Evolutionary conservation across 345 rosid species (phyloP).

Genomic region (Acer saccharum): DNA sequence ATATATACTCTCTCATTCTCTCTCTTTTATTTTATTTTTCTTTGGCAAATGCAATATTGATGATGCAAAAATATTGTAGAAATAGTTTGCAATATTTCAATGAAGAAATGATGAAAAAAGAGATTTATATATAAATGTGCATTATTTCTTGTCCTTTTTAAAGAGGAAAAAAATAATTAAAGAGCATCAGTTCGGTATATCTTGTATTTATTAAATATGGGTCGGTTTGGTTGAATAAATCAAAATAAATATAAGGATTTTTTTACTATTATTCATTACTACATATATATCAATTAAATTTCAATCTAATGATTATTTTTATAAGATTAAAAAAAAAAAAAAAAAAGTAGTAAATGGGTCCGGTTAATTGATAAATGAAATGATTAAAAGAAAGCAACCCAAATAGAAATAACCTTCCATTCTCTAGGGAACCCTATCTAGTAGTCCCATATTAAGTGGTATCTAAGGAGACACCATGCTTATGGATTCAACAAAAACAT

Average conservation of each 20-base stretch:
- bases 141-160: conserved; percentile 8
- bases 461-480: conserved; percentile 5
- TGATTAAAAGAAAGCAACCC: neutral
- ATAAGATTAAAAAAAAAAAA: too few relatives aligned
- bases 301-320: too few relatives aligned
- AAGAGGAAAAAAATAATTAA: neutral
- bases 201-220: neutral
- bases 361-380: neutral
- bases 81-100: conserved; percentile 19
- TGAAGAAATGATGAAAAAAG: conserved; percentile 4
- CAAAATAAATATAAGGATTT: neutral
- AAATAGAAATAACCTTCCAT: neutral
- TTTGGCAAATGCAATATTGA: conserved; percentile 8
- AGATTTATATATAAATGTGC: neutral
- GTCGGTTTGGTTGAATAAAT: neutral
- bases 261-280: neutral
- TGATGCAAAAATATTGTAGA: neutral
- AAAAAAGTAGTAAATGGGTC: neutral
- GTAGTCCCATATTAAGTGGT: neutral
- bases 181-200: neutral
- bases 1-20: neutral
- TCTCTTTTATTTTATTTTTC: neutral
- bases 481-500: conserved; percentile 24
- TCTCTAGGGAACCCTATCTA: conserved; percentile 5
- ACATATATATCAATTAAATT: too few relatives aligned